Conservation (phyloP, 495 filamentous ascomycete genomes). For the Talaromyces wortmannii region DNA sequence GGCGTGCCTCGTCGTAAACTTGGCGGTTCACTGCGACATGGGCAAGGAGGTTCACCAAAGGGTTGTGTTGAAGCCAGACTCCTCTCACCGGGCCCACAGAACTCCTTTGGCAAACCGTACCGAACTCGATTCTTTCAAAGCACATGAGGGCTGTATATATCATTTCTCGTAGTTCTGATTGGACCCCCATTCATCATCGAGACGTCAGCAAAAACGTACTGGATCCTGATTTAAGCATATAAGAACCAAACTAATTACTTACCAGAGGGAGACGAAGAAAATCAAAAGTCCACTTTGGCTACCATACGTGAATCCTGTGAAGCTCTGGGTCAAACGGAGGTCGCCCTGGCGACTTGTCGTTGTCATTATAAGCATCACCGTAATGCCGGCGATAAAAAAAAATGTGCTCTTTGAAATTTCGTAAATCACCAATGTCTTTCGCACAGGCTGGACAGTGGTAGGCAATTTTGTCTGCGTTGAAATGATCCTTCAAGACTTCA, state of each 20-base stretch:
- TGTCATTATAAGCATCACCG: neutral
- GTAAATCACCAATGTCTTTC: neutral
- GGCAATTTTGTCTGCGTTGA: neutral
- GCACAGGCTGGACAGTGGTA: neutral
- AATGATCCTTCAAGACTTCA: neutral
- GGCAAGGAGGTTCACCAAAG: neutral
- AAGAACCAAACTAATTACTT: neutral
- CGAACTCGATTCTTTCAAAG: neutral
- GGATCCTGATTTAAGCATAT: neutral
- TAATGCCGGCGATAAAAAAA: neutral
- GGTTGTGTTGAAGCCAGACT: neutral
- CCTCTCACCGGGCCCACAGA: neutral
- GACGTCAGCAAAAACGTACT: neutral
- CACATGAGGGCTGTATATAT: neutral
- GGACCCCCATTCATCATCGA: neutral
- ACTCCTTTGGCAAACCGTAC: neutral
- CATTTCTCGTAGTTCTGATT: neutral
- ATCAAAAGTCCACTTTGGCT: neutral
- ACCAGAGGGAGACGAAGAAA: neutral
- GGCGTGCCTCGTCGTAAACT: conserved; percentile 1
- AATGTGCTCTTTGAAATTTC: neutral
- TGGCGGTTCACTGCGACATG: neutral
- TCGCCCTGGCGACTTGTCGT: neutral
- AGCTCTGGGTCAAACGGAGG: neutral
- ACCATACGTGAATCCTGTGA: neutral